Percentiles rank a stretch among this genome's conserved stretches.
phyloP scores from a whole-genome alignment of 352 stramenopile species.

The Pythium dissimile region DNA sequence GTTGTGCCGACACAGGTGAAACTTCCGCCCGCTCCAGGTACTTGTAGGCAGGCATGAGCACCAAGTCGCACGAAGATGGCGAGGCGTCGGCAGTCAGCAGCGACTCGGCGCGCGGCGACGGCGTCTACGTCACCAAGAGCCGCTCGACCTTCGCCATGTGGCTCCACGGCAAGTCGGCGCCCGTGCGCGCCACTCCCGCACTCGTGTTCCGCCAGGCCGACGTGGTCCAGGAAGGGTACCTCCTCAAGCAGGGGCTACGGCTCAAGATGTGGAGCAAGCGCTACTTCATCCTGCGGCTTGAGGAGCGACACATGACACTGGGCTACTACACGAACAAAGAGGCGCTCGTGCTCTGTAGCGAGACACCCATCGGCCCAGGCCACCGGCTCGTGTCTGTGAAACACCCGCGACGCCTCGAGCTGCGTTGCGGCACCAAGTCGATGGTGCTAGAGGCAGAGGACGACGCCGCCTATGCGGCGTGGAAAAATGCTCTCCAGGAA shows the following conservation, averaged over 20 bases:
- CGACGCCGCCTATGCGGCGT: constrained; percentile 46
- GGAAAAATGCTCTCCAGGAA: constrained; percentile 74
- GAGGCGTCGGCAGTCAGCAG: constrained; percentile 8
- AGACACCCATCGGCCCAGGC: constrained; percentile 77
- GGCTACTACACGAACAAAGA: constrained; percentile 87
- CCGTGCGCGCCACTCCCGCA: constrained; percentile 40
- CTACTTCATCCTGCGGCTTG: constrained; percentile 84
- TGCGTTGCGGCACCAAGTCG: constrained; percentile 67
- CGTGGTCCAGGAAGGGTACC: constrained; percentile 82
- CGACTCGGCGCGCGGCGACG: constrained; percentile 32
- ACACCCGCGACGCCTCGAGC: constrained; percentile 57
- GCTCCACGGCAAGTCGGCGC: constrained; percentile 74
- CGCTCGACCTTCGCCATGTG: constrained; percentile 84
- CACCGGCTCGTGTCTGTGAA: constrained; percentile 57
- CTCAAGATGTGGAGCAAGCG: constrained; percentile 80
- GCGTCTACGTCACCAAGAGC: constrained; percentile 85
- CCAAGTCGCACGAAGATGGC: constrained; percentile 14
- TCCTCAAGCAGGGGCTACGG: constrained; percentile 78
- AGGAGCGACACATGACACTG: constrained; percentile 87
- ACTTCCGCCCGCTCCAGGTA: constrained; percentile 1
- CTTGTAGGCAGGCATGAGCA: constrained; percentile 27
- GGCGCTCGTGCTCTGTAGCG: constrained; percentile 69
- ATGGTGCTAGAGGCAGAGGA: constrained; percentile 75
- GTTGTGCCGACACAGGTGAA: constrained; percentile 11
- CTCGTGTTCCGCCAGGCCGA: constrained; percentile 78